Evolutionary conservation across 2,329 filamentous ascomycete species (phyloP).

Genomic region (Pseudogymnoascus sp.): DNA sequence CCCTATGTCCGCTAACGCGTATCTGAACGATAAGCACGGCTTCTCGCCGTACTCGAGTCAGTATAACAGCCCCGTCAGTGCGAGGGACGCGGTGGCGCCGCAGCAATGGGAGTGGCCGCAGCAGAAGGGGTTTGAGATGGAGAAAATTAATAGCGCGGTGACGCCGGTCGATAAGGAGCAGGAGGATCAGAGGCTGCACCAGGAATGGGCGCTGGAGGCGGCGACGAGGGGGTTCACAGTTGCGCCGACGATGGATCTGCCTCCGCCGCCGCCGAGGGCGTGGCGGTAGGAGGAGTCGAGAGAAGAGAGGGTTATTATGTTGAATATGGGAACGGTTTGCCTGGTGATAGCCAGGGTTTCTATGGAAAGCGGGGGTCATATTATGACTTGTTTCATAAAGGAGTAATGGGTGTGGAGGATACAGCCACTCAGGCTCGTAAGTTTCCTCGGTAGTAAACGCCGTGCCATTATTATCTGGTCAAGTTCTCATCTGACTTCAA

Average conservation of each 20-base stretch:
- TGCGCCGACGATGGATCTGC: slow-evolving; percentile 4
- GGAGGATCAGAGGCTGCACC: background rate
- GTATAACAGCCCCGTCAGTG: slow-evolving; percentile 46
- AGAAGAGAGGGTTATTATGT: background rate
- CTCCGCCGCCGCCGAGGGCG: background rate
- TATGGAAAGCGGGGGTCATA: background rate
- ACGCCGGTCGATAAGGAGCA: slow-evolving; percentile 4
- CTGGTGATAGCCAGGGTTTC: background rate
- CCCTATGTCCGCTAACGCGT: slow-evolving; percentile 31
- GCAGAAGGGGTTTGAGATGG: slow-evolving; percentile 10
- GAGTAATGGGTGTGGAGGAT: slow-evolving; percentile 2
- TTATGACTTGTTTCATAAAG: slow-evolving; percentile 1
- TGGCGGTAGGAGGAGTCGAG: background rate
- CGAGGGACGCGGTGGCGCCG: slow-evolving; percentile 16
- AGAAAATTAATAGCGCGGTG: background rate
- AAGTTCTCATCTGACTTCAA: background rate
- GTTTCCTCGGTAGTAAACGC: background rate
- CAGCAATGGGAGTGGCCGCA: slow-evolving; percentile 16
- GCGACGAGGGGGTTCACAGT: slow-evolving; percentile 9
- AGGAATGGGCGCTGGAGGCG: slow-evolving; percentile 10
- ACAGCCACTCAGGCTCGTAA: background rate
- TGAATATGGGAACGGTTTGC: background rate
- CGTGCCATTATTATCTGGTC: background rate
- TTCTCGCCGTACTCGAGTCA: slow-evolving; percentile 54
- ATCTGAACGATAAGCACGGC: slow-evolving; percentile 33